Conservation (phyloP, 345 rosid genomes). For the Brassica incana region DNA sequence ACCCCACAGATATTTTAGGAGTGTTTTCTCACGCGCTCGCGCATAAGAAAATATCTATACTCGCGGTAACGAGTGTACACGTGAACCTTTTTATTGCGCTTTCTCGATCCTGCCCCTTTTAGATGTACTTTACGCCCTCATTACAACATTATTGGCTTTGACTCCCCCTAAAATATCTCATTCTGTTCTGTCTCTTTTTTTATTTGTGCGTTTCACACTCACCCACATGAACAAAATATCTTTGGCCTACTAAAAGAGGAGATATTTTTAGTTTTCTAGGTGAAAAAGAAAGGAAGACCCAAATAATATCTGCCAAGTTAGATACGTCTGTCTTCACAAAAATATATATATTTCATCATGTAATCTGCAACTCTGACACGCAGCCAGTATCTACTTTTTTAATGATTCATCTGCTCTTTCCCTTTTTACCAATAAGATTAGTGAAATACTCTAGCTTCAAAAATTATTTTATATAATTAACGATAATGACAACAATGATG, state of each 20-base stretch:
- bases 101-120: background rate
- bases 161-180: conserved; percentile 25
- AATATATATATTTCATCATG: background rate
- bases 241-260: background rate
- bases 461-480: background rate
- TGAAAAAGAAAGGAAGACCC: background rate
- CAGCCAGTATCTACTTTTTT: conserved; percentile 9
- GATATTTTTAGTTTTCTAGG: conserved; percentile 21
- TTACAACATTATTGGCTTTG: background rate
- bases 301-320: conserved; percentile 21
- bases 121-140: conserved; percentile 2
- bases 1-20: conserved; percentile 20
- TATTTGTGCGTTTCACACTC: background rate
- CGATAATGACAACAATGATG: background rate
- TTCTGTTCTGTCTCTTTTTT: background rate
- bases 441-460: background rate
- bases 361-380: conserved; percentile 24
- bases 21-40: background rate
- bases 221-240: conserved; percentile 27
- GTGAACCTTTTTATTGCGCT: background rate
- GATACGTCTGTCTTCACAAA: conserved; percentile 13
- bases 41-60: background rate
- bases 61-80: background rate
- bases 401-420: background rate
- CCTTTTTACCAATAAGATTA: background rate